Evolutionary conservation across 495 filamentous ascomycete genomes (phyloP).

Genomic region (Penicillium steckii): DNA sequence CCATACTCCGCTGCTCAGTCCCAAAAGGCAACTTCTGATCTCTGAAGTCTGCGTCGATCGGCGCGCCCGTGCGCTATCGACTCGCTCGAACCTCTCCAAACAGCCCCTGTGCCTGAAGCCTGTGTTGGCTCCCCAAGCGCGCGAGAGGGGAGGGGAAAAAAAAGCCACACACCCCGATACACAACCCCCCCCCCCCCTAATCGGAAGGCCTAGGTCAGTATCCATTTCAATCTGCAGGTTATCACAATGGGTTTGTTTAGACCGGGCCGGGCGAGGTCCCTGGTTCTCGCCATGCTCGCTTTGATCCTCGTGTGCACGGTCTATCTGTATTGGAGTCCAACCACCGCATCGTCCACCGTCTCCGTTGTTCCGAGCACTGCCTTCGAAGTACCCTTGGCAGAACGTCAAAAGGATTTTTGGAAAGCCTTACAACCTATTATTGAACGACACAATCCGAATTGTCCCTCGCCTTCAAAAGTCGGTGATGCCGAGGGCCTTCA

Average conservation of each 20-base stretch:
- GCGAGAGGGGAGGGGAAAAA: no score
- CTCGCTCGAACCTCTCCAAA: constrained; percentile 9
- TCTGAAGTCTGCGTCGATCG: constrained; percentile 10
- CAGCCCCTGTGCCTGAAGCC: constrained; percentile 12
- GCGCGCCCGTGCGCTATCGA: constrained; percentile 21
- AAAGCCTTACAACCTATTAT: constrained; percentile 36
- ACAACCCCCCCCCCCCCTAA: background rate
- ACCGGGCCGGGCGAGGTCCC: constrained; percentile 31
- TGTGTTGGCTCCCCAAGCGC: background rate
- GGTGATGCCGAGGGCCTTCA: constrained; percentile 20
- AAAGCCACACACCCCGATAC: background rate
- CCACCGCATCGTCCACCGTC: constrained; percentile 29
- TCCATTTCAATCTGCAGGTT: background rate
- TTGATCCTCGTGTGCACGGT: constrained; percentile 37
- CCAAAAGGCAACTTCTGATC: background rate
- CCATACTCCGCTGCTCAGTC: background rate
- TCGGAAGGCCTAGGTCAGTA: background rate
- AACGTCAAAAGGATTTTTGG: constrained; percentile 43
- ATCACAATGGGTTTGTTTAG: constrained; percentile 29
- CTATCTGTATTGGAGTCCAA: constrained; percentile 41
- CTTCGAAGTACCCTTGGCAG: constrained; percentile 35
- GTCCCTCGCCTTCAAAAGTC: constrained; percentile 28
- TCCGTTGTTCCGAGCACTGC: constrained; percentile 38
- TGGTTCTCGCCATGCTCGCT: constrained; percentile 29
- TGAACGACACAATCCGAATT: constrained; percentile 30